These are phyloP conservation scores for Diaporthe nobilis DNA, from an alignment of 2,329 filamentous ascomycete genomes.

Conservation along the genomic window DNA sequence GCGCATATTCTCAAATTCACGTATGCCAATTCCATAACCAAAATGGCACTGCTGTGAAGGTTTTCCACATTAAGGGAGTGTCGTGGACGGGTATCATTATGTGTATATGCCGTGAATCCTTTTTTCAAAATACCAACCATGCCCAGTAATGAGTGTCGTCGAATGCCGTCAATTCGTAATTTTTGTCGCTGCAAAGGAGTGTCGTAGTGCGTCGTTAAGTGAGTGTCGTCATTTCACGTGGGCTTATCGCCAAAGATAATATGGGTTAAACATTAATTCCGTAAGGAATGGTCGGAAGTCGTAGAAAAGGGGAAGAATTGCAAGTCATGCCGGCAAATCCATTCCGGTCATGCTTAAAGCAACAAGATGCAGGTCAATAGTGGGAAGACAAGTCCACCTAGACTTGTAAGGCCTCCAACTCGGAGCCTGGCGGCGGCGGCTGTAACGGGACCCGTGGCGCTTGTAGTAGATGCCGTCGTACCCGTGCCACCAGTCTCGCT, in stretches of 20 bases:
- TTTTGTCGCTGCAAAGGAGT: slow-evolving; percentile 17
- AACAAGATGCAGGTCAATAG: slow-evolving; percentile 36
- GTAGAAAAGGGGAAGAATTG: background rate
- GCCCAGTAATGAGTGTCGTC: slow-evolving; percentile 15
- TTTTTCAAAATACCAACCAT: slow-evolving; percentile 9
- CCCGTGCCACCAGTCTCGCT: slow-evolving; percentile 11
- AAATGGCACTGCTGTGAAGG: background rate
- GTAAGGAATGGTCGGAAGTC: slow-evolving; percentile 31
- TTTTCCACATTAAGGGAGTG: slow-evolving; percentile 35
- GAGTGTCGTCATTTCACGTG: slow-evolving; percentile 33
- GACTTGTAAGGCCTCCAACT: slow-evolving; percentile 14
- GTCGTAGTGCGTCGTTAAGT: slow-evolving; percentile 9
- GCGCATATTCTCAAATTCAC: background rate
- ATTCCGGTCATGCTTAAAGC: slow-evolving; percentile 13
- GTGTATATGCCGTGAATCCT: slow-evolving; percentile 14
- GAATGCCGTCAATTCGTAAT: slow-evolving; percentile 19
- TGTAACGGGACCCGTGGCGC: slow-evolving; percentile 8
- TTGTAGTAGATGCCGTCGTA: slow-evolving; percentile 11
- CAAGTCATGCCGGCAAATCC: background rate
- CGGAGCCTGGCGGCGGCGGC: slow-evolving; percentile 27
- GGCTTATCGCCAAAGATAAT: slow-evolving; percentile 1
- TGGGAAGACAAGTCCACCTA: slow-evolving; percentile 30
- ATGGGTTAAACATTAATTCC: slow-evolving; percentile 35
- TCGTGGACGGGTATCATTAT: slow-evolving; percentile 38
- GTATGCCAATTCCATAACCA: background rate